Conservation (phyloP, 345 rosid species). For the Luvunga scandens region DNA sequence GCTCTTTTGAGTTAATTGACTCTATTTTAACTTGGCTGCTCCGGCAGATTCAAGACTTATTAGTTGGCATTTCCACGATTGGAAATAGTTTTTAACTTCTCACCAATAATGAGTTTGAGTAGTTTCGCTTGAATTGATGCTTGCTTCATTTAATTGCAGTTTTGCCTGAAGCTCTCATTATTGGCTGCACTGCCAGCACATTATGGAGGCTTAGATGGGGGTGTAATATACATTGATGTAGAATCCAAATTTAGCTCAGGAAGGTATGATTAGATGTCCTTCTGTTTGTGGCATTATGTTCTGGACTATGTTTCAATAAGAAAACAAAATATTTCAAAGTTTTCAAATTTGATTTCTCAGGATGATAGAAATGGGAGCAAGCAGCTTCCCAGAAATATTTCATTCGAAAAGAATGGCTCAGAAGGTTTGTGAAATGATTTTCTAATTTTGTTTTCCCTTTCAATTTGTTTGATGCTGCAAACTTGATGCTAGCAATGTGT, state of each 20-base stretch:
- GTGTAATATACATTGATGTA: constrained; percentile 68
- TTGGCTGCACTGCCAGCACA: constrained; percentile 66
- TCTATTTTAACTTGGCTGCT: background rate
- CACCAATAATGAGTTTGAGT: background rate
- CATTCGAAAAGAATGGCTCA: constrained; percentile 68
- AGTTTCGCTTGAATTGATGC: background rate
- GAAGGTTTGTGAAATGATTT: constrained; percentile 43
- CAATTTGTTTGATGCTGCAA: background rate
- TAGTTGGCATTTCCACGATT: background rate
- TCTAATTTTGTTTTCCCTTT: background rate
- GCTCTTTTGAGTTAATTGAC: background rate
- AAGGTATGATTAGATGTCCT: constrained; percentile 40
- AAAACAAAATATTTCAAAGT: background rate
- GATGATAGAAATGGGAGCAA: constrained; percentile 77
- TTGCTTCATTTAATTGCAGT: constrained; percentile 38
- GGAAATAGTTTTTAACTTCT: background rate
- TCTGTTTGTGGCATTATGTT: background rate
- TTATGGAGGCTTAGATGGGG: constrained; percentile 79
- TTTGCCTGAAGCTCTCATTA: constrained; percentile 74
- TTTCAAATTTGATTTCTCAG: constrained; percentile 32
- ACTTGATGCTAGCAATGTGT: background rate
- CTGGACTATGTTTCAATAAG: background rate
- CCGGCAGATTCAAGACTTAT: background rate
- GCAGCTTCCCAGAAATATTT: constrained; percentile 78
- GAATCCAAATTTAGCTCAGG: constrained; percentile 83